Evolutionary conservation across 2,329 filamentous ascomycete genomes (phyloP).

Genomic region (Torrubiellomyces zombiae): DNA sequence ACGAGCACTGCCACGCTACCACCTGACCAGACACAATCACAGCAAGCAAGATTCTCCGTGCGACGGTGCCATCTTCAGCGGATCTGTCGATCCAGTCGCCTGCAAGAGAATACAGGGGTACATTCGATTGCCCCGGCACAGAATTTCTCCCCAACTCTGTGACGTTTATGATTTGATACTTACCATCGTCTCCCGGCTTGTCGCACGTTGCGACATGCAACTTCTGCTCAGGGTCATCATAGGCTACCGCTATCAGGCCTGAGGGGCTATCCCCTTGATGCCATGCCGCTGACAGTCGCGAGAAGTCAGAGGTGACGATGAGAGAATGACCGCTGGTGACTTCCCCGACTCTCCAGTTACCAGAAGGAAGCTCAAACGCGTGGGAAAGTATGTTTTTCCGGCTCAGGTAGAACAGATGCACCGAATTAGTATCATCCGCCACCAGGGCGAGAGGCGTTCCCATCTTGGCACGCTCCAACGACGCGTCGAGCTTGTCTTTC

Average conservation of each 20-base stretch:
- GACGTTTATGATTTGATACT: conserved; percentile 6
- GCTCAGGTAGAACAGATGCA: conserved; percentile 10
- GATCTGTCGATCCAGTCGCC: conserved; percentile 5
- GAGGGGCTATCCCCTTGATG: conserved; percentile 5
- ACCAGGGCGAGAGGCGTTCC: conserved; percentile 8
- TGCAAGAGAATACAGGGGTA: conserved; percentile 6
- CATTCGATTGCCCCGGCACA: conserved; percentile 5
- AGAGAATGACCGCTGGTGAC: conserved; percentile 1
- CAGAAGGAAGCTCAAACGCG: conserved; percentile 4
- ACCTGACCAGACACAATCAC: conserved; percentile 5
- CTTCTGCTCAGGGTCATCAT: conserved; percentile 4
- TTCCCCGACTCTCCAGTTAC: conserved; percentile 6
- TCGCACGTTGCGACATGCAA: conserved; percentile 7
- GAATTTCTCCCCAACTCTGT: conserved; percentile 3
- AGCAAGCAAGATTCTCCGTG: conserved; percentile 5
- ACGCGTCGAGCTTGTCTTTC: conserved; percentile 4
- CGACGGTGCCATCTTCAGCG: neutral
- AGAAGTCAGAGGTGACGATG: conserved; percentile 3
- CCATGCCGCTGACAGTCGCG: conserved; percentile 7
- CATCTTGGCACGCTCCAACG: conserved; percentile 3
- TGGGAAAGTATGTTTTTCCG: conserved; percentile 5
- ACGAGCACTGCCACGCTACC: conserved; percentile 7
- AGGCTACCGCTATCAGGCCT: conserved; percentile 7
- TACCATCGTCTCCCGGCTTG: conserved; percentile 2
- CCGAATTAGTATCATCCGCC: conserved; percentile 5